These are phyloP conservation scores for Vanrija pseudolonga DNA, from an alignment of 1,284 basidiomycete species.

Conservation along the genomic window DNA sequence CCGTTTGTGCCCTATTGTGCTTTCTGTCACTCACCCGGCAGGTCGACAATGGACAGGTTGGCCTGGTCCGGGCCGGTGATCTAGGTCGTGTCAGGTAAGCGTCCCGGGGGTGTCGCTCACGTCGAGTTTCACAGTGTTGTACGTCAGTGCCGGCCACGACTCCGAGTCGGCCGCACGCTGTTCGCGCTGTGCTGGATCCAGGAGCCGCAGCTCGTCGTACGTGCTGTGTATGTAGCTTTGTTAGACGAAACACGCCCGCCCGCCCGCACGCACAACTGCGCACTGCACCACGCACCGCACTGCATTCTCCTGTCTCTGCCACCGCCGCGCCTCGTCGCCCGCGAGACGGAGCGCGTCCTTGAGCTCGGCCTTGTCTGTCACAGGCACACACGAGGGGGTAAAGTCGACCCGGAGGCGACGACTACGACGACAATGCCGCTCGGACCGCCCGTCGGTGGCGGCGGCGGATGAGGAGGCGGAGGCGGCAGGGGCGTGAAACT, in stretches of 20 bases:
- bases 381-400: not conserved
- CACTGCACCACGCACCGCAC: not conserved
- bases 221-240: constrained; percentile 9
- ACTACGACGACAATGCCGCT: not conserved
- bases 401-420: too few relatives aligned
- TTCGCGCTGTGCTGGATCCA: not conserved
- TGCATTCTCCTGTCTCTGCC: not conserved
- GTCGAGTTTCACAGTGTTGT: constrained; percentile 21
- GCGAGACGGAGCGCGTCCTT: constrained; percentile 11
- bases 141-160: constrained; percentile 10
- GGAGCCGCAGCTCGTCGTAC: not conserved
- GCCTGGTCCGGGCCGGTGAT: constrained; percentile 17
- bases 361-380: constrained; percentile 1
- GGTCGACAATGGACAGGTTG: constrained; percentile 24
- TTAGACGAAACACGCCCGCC: not conserved
- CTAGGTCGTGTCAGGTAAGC: constrained; percentile 1
- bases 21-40: constrained; percentile 22
- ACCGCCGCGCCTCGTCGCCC: constrained; percentile 21
- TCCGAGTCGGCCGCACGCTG: too few relatives aligned
- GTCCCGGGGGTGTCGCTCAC: constrained; percentile 9
- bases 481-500: not conserved
- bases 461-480: too few relatives aligned
- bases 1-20: too few relatives aligned
- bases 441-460: not conserved
- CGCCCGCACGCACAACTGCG: not conserved